phyloP scores from a whole-genome alignment of 306 rosid genomes.

The Luffa acutangula region DNA sequence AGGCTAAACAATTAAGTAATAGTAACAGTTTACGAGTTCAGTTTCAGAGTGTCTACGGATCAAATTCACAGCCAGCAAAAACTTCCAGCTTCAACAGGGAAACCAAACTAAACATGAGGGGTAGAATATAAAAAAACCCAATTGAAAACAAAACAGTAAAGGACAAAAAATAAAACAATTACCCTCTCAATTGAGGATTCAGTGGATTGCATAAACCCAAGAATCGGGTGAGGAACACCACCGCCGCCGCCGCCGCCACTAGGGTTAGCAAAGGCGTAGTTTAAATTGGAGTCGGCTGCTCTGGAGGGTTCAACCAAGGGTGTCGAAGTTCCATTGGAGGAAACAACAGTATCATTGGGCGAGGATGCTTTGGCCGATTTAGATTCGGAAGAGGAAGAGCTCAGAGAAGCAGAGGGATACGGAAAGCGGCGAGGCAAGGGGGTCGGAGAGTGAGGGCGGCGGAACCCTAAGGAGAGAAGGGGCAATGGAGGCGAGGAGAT shows the following conservation, averaged over 20 bases:
- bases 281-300: slow-evolving; percentile 26
- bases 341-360: slow-evolving; percentile 12
- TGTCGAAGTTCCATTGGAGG: slow-evolving; percentile 29
- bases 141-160: not conserved
- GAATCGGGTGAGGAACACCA: slow-evolving; percentile 11
- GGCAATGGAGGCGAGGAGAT: slow-evolving; percentile 24
- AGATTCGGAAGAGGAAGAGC: slow-evolving; percentile 52
- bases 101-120: not conserved
- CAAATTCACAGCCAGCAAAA: not conserved
- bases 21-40: not conserved
- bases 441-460: slow-evolving; percentile 7
- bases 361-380: slow-evolving; percentile 26
- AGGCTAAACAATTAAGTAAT: not conserved
- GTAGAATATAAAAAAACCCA: not conserved
- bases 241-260: slow-evolving; percentile 16
- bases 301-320: slow-evolving; percentile 30
- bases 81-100: not conserved
- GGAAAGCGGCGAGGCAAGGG: slow-evolving; percentile 12
- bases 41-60: not conserved
- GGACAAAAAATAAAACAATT: not conserved
- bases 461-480: slow-evolving; percentile 13
- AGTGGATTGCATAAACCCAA: slow-evolving; percentile 38
- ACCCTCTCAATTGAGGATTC: slow-evolving; percentile 90
- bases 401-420: slow-evolving; percentile 33
- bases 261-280: slow-evolving; percentile 36